Percentiles rank a stretch among this genome's conserved stretches.
Conservation (phyloP, 345 rosid species). For the Salix caprea region DNA sequence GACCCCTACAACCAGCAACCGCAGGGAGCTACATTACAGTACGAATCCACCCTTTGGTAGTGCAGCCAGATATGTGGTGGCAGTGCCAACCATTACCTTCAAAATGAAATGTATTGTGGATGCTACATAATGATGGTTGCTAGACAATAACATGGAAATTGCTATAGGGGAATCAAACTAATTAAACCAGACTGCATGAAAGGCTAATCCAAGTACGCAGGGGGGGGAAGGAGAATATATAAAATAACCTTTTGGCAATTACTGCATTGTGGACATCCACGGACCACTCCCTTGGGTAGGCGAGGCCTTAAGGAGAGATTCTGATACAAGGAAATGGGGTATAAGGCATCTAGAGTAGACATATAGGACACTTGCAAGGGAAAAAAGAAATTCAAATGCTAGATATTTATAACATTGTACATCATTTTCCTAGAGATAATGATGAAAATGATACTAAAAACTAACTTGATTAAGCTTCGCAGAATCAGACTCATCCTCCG, state of each 20-base stretch:
- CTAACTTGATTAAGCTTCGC: conserved; percentile 55
- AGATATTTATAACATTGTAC: neutral
- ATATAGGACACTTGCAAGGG: neutral
- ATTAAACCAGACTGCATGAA: conserved; percentile 2
- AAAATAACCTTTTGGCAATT: conserved; percentile 84
- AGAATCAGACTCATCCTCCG: conserved; percentile 46
- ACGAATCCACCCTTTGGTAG: neutral
- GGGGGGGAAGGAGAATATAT: neutral
- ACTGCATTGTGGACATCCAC: conserved; percentile 68
- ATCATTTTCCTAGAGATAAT: neutral
- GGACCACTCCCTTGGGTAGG: conserved; percentile 77
- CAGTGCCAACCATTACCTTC: neutral
- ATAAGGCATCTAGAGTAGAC: conserved; percentile 5
- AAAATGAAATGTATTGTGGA: neutral
- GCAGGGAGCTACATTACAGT: neutral
- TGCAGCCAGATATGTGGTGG: neutral
- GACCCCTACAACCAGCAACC: neutral
- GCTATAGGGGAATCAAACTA: neutral
- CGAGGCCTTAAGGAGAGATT: conserved; percentile 33
- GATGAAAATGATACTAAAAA: neutral
- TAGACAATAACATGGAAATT: neutral
- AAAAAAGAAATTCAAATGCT: neutral
- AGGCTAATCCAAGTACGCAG: neutral
- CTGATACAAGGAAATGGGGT: conserved; percentile 40
- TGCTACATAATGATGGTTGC: neutral